phyloP scores from a whole-genome alignment of 345 rosid genomes.

The Arabidopsis arenosa region DNA sequence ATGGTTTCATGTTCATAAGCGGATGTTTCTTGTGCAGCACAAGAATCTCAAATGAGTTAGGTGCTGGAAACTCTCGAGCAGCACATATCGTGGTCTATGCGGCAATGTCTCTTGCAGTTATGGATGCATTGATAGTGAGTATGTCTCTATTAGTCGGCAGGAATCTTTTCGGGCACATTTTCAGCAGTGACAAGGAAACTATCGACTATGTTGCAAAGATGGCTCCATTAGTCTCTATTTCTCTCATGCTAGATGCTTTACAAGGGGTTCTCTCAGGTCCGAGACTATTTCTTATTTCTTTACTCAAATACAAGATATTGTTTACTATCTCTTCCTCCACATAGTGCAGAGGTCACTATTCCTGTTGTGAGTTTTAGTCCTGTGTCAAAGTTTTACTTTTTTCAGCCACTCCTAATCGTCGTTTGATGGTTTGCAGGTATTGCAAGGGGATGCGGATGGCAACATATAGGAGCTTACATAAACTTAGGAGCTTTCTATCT shows the following conservation, averaged over 20 bases:
- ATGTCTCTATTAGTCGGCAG: slow-evolving; percentile 52
- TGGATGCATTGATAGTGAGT: slow-evolving; percentile 53
- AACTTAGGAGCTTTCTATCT: slow-evolving; percentile 75
- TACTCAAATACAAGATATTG: slow-evolving; percentile 8
- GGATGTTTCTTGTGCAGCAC: slow-evolving; percentile 41
- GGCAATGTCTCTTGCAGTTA: slow-evolving; percentile 47
- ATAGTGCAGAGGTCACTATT: not conserved
- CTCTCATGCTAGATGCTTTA: slow-evolving; percentile 66
- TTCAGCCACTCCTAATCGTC: not conserved
- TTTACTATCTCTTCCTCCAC: not conserved
- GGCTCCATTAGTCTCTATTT: slow-evolving; percentile 71
- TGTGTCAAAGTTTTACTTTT: slow-evolving; percentile 11
- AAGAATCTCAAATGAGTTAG: slow-evolving; percentile 75
- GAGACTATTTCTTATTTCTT: not conserved
- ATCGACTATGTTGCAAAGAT: slow-evolving; percentile 65
- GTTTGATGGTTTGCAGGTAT: slow-evolving; percentile 53
- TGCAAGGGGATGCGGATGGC: slow-evolving; percentile 94
- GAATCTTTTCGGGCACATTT: slow-evolving; percentile 62
- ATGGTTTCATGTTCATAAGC: slow-evolving; percentile 31
- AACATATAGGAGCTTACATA: slow-evolving; percentile 73
- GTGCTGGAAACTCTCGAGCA: slow-evolving; percentile 65
- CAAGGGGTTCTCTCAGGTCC: slow-evolving; percentile 77
- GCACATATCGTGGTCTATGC: slow-evolving; percentile 58
- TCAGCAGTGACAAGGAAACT: slow-evolving; percentile 76
- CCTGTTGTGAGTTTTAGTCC: not conserved